Percentiles rank a stretch among this genome's conserved stretches.
These are phyloP conservation scores for Collybiopsis luxurians DNA, from an alignment of 768 basidiomycete species.

Conservation along the genomic window DNA sequence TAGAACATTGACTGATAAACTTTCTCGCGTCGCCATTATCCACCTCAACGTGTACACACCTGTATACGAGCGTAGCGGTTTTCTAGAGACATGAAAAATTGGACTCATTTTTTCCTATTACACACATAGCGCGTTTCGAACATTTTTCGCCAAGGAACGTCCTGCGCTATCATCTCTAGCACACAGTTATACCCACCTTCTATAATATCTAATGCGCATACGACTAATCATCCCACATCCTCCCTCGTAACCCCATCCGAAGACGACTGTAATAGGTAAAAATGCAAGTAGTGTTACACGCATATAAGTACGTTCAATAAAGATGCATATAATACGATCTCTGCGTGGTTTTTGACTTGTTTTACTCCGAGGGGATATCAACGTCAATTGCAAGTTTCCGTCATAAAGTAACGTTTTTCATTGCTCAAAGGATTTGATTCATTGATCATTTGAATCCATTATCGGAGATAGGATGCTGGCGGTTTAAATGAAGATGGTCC, in stretches of 20 bases:
- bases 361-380: no score
- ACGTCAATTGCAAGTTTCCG: not conserved
- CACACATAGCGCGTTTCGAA: not conserved
- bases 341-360: not conserved
- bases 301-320: no score
- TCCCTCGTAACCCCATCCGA: no score
- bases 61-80: slow-evolving; percentile 71
- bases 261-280: no score
- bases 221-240: no score
- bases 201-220: not conserved
- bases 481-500: no score
- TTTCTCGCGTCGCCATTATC: slow-evolving; percentile 68
- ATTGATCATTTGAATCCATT: no score
- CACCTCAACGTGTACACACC: slow-evolving; percentile 75
- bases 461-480: no score
- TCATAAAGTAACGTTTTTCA: not conserved
- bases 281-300: no score
- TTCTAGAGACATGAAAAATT: slow-evolving; percentile 35
- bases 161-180: no score
- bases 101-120: not conserved
- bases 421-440: no score
- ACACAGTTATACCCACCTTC: not conserved
- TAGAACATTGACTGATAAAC: slow-evolving; percentile 62
- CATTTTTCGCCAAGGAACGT: not conserved
- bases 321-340: not conserved